These are phyloP conservation scores for Aspergillus aculeatus DNA, from an alignment of 2,329 filamentous ascomycete genomes.

Conservation along the genomic window DNA sequence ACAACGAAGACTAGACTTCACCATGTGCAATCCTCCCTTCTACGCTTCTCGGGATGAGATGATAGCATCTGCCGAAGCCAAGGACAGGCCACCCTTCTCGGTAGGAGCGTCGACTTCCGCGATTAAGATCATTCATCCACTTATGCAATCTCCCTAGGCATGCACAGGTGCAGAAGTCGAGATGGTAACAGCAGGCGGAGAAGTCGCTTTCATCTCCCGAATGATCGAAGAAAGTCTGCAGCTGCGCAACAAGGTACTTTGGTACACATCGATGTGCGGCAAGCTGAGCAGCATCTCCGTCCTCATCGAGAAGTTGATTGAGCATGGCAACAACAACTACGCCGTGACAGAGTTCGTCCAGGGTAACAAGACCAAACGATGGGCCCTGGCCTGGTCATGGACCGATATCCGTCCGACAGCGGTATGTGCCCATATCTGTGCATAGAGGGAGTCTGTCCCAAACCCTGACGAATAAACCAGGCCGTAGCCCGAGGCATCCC, in stretches of 20 bases:
- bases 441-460: too few relatives aligned
- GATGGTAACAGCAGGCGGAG: constrained; percentile 81
- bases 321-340: constrained; percentile 67
- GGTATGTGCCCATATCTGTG: constrained; percentile 30
- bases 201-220: constrained; percentile 69
- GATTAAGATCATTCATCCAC: background rate
- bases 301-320: constrained; percentile 59
- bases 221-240: constrained; percentile 69
- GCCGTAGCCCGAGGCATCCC: constrained; percentile 40
- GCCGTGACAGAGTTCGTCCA: constrained; percentile 79
- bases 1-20: constrained; percentile 65
- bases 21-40: constrained; percentile 94
- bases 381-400: constrained; percentile 90
- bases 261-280: constrained; percentile 92
- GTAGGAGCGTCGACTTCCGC: constrained; percentile 47
- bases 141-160: constrained; percentile 28
- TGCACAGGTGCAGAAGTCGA: constrained; percentile 76
- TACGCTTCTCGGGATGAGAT: constrained; percentile 75
- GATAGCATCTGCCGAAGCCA: constrained; percentile 61
- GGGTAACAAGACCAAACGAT: constrained; percentile 74
- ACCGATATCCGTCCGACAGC: constrained; percentile 61
- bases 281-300: constrained; percentile 69
- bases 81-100: constrained; percentile 66
- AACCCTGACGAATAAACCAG: constrained; percentile 18
- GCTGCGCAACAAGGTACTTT: constrained; percentile 64